These are phyloP conservation scores for Glomus cerebriforme DNA, from an alignment of 192 early-diverging fungal genomes.

Conservation along the genomic window DNA sequence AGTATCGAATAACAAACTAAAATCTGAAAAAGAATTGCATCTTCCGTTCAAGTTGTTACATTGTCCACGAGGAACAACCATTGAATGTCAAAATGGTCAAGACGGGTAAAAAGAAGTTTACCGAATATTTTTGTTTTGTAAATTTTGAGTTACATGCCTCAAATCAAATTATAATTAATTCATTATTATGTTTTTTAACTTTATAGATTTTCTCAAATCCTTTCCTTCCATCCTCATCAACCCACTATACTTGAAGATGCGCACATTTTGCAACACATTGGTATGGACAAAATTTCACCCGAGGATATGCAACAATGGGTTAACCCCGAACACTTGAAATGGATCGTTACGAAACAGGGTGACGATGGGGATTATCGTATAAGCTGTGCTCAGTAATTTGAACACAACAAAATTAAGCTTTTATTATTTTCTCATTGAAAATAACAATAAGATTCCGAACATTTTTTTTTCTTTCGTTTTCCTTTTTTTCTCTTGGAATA, in stretches of 20 bases:
- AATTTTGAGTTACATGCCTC: neutral
- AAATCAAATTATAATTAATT: neutral
- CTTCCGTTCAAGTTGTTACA: constrained; percentile 22
- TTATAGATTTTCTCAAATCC: neutral
- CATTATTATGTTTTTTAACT: too few species aligned
- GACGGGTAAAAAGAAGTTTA: constrained; percentile 2
- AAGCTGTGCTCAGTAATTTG: constrained; percentile 5
- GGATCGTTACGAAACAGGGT: constrained; percentile 16
- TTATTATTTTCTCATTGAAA: neutral
- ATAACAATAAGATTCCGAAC: neutral
- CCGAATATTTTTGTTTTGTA: too few species aligned
- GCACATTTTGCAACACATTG: constrained; percentile 1
- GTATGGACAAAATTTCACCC: constrained; percentile 21
- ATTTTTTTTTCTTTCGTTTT: neutral
- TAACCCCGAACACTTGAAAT: constrained; percentile 21
- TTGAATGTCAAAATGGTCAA: neutral
- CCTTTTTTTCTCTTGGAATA: neutral
- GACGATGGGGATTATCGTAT: constrained; percentile 26
- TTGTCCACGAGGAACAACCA: constrained; percentile 9
- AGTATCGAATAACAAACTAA: neutral
- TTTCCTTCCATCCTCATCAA: constrained; percentile 23
- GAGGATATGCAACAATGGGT: constrained; percentile 24
- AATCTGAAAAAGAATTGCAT: constrained; percentile 17
- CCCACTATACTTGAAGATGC: constrained; percentile 18
- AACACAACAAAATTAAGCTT: neutral